These are phyloP conservation scores for Ananas comosus DNA, from an alignment of 176 grass and related monocot species.

Conservation along the genomic window DNA sequence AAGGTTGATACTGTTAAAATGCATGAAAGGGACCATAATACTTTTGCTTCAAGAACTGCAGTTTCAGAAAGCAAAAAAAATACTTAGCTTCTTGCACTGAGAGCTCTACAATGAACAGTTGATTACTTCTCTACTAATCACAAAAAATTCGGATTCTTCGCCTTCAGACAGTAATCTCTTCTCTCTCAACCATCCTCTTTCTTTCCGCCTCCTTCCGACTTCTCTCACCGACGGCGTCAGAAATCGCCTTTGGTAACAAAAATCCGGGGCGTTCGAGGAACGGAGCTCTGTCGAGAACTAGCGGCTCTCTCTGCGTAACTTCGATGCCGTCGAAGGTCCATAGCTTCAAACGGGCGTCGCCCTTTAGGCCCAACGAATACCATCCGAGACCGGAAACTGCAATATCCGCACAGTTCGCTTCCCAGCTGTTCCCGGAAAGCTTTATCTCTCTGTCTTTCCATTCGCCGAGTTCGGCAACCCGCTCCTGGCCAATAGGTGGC, in stretches of 20 bases:
- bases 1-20: too few relatives aligned
- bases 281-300: slow-evolving; percentile 74
- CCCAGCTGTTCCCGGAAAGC: slow-evolving; percentile 68
- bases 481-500: slow-evolving; percentile 57
- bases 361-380: slow-evolving; percentile 82
- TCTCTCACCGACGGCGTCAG: slow-evolving; percentile 62
- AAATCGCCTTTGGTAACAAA: slow-evolving; percentile 63
- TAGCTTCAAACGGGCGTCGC: slow-evolving; percentile 43
- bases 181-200: slow-evolving; percentile 30
- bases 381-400: slow-evolving; percentile 68
- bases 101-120: too few relatives aligned
- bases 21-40: too few relatives aligned
- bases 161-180: slow-evolving; percentile 43
- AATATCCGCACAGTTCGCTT: slow-evolving; percentile 63
- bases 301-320: slow-evolving; percentile 59
- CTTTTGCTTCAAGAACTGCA: too few relatives aligned
- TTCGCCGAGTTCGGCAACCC: slow-evolving; percentile 44
- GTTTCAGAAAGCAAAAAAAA: too few relatives aligned
- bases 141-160: neutral
- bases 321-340: slow-evolving; percentile 73
- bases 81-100: too few relatives aligned
- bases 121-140: too few relatives aligned
- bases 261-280: slow-evolving; percentile 74
- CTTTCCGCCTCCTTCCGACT: slow-evolving; percentile 53
- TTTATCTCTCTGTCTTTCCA: slow-evolving; percentile 53